Evolutionary conservation across 2,329 filamentous ascomycete genomes (phyloP), one percentile per base, ranked within the genome.

Genomic region (Diaporthe batatas): DNA sequence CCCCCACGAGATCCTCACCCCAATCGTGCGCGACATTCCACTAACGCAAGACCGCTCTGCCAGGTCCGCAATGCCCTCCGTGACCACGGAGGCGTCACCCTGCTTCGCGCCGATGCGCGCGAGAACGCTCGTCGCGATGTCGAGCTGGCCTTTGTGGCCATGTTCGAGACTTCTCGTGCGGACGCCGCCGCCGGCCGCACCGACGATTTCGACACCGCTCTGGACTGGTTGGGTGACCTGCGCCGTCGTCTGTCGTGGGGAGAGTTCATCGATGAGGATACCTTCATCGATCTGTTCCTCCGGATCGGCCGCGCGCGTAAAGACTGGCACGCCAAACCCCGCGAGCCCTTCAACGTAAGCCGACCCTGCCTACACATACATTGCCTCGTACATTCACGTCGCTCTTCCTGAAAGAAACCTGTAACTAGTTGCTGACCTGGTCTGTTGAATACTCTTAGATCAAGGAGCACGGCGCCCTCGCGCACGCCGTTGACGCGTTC

Each of bases 311-410:
- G 32, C 8, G 68, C 36, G 25, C 70, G 62, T 23, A 23, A 18
- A 11, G 62, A 39, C 10, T 72, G 70, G 70, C 25, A 68, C 18
- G 25, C 18, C 6, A 39, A 68, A 25, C 51, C 39, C 1, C 49
- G 58, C 16, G 53, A 67, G 47, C 70, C 70, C 32, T 72, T 72
- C 70, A 25, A 68, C 70, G 58, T 67, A 14, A 59, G 68, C 32
- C 2, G 10, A n/a, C 6, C 16, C 14, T 11, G 2, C 34, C 6
- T 4, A 25, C 2, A 16, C 1, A 32, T 29, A 6, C 16, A 14
- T 14, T 14, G 6, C 18, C 44, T 49, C 23, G 32, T 18, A 6
- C 11, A 29, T 54, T 25, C 4, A 14, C 23, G 14, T n/a, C 25
- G 32, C 6, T 29, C 11, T 54, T 54, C 25, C 51, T 14, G 29